Percentiles rank a stretch among this genome's conserved stretches.
Conservation (phyloP, 345 rosid genomes). For the Dipteronia sinensis region DNA sequence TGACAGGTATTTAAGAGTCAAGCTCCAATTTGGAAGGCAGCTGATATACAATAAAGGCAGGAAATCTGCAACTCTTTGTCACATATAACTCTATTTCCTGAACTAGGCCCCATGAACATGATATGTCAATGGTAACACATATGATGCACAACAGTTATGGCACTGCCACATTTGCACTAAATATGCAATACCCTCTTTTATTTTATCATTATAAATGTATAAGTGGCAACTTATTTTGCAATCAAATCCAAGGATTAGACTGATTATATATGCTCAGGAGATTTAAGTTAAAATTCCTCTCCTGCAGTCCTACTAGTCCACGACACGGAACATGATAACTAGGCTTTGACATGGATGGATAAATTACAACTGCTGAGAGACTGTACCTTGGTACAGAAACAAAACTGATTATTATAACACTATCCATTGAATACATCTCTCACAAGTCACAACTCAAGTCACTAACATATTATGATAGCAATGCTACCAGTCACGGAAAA, state of each 20-base stretch:
- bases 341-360: neutral
- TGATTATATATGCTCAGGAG: too few relatives aligned
- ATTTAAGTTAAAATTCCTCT: too few relatives aligned
- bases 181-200: neutral
- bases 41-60: slow-evolving; percentile 5
- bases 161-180: neutral
- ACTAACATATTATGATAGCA: slow-evolving; percentile 14
- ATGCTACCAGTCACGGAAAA: neutral
- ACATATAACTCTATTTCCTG: neutral
- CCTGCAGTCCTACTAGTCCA: neutral
- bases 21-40: slow-evolving; percentile 17
- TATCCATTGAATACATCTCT: too few relatives aligned
- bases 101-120: slow-evolving; percentile 31
- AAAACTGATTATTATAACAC: too few relatives aligned
- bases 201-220: neutral
- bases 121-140: slow-evolving; percentile 36
- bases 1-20: slow-evolving; percentile 15
- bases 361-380: slow-evolving; percentile 8
- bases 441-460: slow-evolving; percentile 20
- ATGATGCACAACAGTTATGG: slow-evolving; percentile 21
- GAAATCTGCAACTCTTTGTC: slow-evolving; percentile 23
- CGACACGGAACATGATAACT: neutral
- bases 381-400: slow-evolving; percentile 23
- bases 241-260: neutral
- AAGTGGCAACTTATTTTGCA: neutral